A percentile compares a stretch with the other conserved stretches of the same genome.
Evolutionary conservation across 2,329 filamentous ascomycete species (phyloP).

Genomic region (Diaporthe ilicicola): DNA sequence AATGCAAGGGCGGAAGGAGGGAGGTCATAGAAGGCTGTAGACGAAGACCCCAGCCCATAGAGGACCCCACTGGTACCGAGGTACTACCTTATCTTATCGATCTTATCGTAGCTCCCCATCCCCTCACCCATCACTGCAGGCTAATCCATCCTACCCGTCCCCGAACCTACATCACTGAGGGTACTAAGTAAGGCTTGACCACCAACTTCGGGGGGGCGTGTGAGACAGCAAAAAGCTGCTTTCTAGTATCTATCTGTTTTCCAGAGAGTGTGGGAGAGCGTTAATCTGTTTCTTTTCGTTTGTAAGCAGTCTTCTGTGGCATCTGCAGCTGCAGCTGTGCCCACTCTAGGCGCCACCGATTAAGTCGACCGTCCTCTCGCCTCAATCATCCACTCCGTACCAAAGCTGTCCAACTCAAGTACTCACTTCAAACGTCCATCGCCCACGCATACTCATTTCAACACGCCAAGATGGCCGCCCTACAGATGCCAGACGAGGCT

Average conservation of each 20-base stretch:
- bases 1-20: background rate
- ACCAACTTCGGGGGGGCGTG: background rate
- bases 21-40: background rate
- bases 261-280: background rate
- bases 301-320: background rate
- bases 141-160: no score
- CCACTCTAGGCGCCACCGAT: background rate
- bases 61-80: background rate
- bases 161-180: no score
- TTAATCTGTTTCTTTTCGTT: background rate
- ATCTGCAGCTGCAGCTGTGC: background rate
- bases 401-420: no score
- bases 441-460: no score
- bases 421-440: no score
- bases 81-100: background rate
- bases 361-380: background rate
- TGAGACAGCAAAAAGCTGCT: background rate
- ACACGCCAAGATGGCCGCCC: slow-evolving; percentile 26
- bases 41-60: background rate
- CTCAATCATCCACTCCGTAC: background rate
- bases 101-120: background rate
- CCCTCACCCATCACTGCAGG: background rate
- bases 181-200: no score
- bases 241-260: background rate
- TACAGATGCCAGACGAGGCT: slow-evolving; percentile 28